Conservation (phyloP, 1,139 yeast genomes). For the Spathaspora sp. region DNA sequence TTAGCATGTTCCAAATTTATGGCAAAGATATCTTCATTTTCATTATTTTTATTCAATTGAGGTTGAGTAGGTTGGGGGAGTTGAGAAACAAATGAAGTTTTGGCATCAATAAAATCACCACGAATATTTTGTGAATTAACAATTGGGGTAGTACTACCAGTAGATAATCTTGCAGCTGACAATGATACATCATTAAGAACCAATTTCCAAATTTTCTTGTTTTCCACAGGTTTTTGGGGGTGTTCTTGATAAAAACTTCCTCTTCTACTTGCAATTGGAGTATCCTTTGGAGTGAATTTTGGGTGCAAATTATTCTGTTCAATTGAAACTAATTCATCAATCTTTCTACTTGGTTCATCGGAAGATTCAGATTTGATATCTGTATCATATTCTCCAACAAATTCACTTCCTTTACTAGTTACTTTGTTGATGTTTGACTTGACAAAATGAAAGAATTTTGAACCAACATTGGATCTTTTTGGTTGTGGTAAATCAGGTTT, state of each 20-base stretch:
- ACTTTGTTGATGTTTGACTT: slow-evolving; percentile 7
- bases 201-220: slow-evolving; percentile 32
- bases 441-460: slow-evolving; percentile 10
- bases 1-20: slow-evolving; percentile 12
- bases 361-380: background rate
- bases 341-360: background rate
- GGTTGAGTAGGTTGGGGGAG: background rate
- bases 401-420: slow-evolving; percentile 6
- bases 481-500: background rate
- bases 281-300: background rate
- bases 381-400: background rate
- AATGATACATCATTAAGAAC: slow-evolving; percentile 49
- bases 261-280: background rate
- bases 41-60: slow-evolving; percentile 7
- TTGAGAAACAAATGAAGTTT: slow-evolving; percentile 2
- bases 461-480: slow-evolving; percentile 6
- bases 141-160: slow-evolving; percentile 32
- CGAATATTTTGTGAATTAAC: slow-evolving; percentile 12
- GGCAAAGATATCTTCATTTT: slow-evolving; percentile 16
- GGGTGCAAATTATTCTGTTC: background rate
- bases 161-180: slow-evolving; percentile 52
- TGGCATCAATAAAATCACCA: slow-evolving; percentile 16
- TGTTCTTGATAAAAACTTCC: background rate
- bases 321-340: background rate
- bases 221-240: background rate